Percentiles rank a stretch among this genome's conserved stretches.
Evolutionary conservation across 2,329 filamentous ascomycete genomes (phyloP).

Genomic region (Fusarium sp.): DNA sequence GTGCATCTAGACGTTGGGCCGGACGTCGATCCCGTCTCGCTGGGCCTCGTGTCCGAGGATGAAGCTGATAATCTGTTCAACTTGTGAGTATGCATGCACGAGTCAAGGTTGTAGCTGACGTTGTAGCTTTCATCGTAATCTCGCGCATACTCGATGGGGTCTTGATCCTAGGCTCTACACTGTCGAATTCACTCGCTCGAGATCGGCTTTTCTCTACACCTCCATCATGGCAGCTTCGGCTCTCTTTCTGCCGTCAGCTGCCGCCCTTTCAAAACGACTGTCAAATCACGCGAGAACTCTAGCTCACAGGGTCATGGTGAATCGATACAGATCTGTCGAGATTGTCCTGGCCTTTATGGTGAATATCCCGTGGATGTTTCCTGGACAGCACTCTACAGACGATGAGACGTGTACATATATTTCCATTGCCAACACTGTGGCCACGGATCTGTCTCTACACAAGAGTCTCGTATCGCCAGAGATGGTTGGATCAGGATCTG

Average conservation of each 20-base stretch:
- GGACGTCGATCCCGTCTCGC: conserved; percentile 75
- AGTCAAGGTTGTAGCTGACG: background rate
- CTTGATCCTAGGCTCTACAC: conserved; percentile 77
- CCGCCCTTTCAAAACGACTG: conserved; percentile 73
- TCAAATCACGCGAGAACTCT: conserved; percentile 73
- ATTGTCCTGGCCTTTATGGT: conserved; percentile 82
- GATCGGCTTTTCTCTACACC: conserved; percentile 78
- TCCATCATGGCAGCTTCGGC: conserved; percentile 77
- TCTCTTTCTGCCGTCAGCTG: conserved; percentile 73
- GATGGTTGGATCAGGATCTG: conserved; percentile 58
- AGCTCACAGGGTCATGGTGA: conserved; percentile 70
- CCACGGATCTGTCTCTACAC: conserved; percentile 76
- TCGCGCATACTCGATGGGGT: conserved; percentile 80
- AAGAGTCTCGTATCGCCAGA: conserved; percentile 72
- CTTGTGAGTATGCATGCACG: conserved; percentile 62
- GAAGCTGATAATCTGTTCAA: conserved; percentile 74
- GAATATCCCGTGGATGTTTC: conserved; percentile 81
- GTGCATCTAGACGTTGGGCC: conserved; percentile 72
- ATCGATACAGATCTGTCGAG: conserved; percentile 76
- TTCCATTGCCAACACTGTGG: conserved; percentile 75
- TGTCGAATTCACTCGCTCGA: conserved; percentile 71
- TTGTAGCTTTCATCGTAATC: conserved; percentile 73
- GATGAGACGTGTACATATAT: conserved; percentile 80
- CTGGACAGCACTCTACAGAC: conserved; percentile 74
- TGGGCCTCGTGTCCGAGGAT: conserved; percentile 74